Percentiles rank a stretch among this genome's conserved stretches.
Conservation (phyloP, 177 flowering plant species). For the Vitis hybrid region DNA sequence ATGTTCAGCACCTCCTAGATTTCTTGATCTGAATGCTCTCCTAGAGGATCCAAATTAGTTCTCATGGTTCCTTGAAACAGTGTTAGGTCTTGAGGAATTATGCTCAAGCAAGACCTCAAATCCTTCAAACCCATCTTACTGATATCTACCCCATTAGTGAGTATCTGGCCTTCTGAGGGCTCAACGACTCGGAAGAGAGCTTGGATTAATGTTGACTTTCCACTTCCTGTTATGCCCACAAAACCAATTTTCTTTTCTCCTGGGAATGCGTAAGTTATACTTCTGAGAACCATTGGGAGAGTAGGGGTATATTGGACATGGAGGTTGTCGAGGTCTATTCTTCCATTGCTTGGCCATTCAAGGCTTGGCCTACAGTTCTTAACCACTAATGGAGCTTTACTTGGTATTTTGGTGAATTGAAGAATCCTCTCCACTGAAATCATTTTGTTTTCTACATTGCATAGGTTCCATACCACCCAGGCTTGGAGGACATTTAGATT, state of each 20-base stretch:
- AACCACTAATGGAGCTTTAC: constrained; percentile 26
- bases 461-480: constrained; percentile 19
- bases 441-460: constrained; percentile 26
- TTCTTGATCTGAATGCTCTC: too few relatives aligned
- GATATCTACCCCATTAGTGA: too few relatives aligned
- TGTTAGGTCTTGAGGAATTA: too few relatives aligned
- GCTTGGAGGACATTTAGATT: constrained; percentile 22
- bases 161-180: background rate
- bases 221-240: constrained; percentile 7
- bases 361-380: constrained; percentile 8
- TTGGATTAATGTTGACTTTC: constrained; percentile 19
- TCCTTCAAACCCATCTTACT: too few relatives aligned
- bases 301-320: too few relatives aligned
- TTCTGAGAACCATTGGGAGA: constrained; percentile 10
- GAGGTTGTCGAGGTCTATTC: background rate
- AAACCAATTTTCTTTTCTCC: constrained; percentile 18
- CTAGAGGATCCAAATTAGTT: too few relatives aligned
- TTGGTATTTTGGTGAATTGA: constrained; percentile 13
- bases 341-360: constrained; percentile 26
- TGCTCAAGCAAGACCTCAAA: too few relatives aligned
- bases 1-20: too few relatives aligned
- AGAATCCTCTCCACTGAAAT: constrained; percentile 35
- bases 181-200: constrained; percentile 14
- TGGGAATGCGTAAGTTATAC: constrained; percentile 5
- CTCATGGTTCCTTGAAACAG: too few relatives aligned